phyloP scores from a whole-genome alignment of 2,329 filamentous ascomycete genomes.

The Bipolaris oryzae region DNA sequence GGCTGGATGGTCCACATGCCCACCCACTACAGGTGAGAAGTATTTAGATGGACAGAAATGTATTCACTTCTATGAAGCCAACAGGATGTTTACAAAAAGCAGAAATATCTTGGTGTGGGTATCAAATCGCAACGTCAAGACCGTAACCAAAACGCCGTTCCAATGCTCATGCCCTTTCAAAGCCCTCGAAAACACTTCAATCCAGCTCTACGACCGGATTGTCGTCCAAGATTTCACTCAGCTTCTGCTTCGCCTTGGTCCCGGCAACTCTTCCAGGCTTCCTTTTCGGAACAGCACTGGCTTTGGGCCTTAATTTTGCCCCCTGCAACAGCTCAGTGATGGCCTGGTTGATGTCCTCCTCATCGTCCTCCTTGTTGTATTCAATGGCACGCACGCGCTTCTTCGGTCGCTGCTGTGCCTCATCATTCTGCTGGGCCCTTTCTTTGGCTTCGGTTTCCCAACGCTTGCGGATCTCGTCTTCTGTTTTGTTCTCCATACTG shows the following conservation, averaged over 20 bases:
- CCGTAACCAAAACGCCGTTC: constrained; percentile 2
- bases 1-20: not conserved
- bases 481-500: constrained; percentile 57
- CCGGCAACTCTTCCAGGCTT: constrained; percentile 14
- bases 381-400: constrained; percentile 40
- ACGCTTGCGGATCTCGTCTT: constrained; percentile 55
- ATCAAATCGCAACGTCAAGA: constrained; percentile 10
- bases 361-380: constrained; percentile 15
- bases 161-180: not conserved
- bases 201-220: constrained; percentile 35
- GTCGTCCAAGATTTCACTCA: constrained; percentile 29
- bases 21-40: not conserved
- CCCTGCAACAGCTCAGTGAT: constrained; percentile 9
- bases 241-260: constrained; percentile 23
- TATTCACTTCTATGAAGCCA: too few relatives aligned
- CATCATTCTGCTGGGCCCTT: constrained; percentile 24
- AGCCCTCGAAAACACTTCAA: constrained; percentile 13
- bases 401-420: constrained; percentile 24
- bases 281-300: not conserved
- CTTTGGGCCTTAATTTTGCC: constrained; percentile 5
- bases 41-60: not conserved
- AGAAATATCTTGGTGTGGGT: constrained; percentile 2
- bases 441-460: constrained; percentile 52
- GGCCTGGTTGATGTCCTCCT: not conserved
- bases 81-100: not conserved